Base-by-base conservation (phyloP, 2,329 filamentous ascomycete species). In the Karstenula rhodostoma region DNA sequence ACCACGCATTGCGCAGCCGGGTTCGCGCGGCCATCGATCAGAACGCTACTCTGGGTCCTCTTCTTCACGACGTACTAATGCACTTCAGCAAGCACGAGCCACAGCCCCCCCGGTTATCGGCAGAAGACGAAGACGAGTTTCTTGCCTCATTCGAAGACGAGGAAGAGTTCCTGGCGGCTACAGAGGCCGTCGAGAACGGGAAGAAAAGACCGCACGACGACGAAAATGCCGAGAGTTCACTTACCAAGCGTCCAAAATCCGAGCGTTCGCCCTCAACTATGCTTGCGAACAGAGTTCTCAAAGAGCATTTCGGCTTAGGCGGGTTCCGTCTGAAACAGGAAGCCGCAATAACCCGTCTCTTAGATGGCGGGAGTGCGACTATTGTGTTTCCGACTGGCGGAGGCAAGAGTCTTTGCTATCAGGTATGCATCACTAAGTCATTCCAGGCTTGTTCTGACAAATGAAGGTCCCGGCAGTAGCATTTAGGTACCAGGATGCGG, bases 401-500 rank as follows among this genome's bases (percentile, higher is more conserved):
- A 58, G 94, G 95, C 40, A 98, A 98, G 75, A 97, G 94, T 3
- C 83, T 99, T 1, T 98, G 94, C 77, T 98, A 98, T 75, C 95
- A 98, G 76, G 81, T 98, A 79, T n/a, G 54, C 8, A 22, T 15
- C n/a, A 27, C 15, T 13, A 17, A n/a, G 15, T 33, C 4, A n/a
- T 15, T 25, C 5, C n/a, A 17, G 25, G 23, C 33, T 35, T 17
- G 13, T 29, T 19, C 56, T 71, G 50, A 66, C 37, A 15, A 23
- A 29, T 10, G 6, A 40, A 72, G 70, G 65, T 73, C 25, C 81
- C 81, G 7, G 80, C 80, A 15, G 61, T 82, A n/a, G 77, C 75
- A 1, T 81, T 82, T 58, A 70, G 75, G 17, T 77, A 80, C 44
- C 73, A 80, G 49, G 80, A 82, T 54, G 66, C 69, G 23, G 60